Percentiles rank a stretch among this genome's conserved stretches.
These are phyloP conservation scores for Leersia perrieri DNA, from an alignment of 176 grass and related monocot species.

Conservation along the genomic window DNA sequence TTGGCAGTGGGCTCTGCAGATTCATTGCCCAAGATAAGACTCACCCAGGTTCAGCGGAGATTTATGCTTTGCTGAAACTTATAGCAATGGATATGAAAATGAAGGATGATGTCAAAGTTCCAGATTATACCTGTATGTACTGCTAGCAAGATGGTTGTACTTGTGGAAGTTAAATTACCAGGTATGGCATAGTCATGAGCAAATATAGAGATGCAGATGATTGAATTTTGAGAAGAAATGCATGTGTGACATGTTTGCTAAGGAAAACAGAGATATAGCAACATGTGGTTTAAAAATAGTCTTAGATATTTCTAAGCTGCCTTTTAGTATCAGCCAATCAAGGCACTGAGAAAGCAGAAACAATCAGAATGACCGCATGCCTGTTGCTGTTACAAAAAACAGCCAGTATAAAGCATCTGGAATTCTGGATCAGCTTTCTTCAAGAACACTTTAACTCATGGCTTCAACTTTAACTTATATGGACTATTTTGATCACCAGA, in stretches of 20 bases:
- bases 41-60: constrained; percentile 38
- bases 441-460: background rate
- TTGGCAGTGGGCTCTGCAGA: constrained; percentile 25
- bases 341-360: background rate
- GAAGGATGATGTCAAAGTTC: constrained; percentile 21
- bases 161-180: background rate
- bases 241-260: background rate
- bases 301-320: constrained; percentile 1
- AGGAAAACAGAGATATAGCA: background rate
- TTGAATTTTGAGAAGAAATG: background rate
- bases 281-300: background rate
- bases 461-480: constrained; percentile 15
- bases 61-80: constrained; percentile 57
- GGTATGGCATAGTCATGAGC: constrained; percentile 5
- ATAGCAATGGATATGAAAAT: constrained; percentile 59
- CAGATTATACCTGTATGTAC: constrained; percentile 16
- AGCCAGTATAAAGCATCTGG: background rate
- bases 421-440: constrained; percentile 11
- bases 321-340: constrained; percentile 6
- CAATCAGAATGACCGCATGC: background rate
- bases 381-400: background rate
- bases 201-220: constrained; percentile 15
- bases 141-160: background rate
- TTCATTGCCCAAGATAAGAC: constrained; percentile 60
- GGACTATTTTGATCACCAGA: background rate